phyloP scores from a whole-genome alignment of 352 stramenopile genomes.

The Globisporangium cystogenes region DNA sequence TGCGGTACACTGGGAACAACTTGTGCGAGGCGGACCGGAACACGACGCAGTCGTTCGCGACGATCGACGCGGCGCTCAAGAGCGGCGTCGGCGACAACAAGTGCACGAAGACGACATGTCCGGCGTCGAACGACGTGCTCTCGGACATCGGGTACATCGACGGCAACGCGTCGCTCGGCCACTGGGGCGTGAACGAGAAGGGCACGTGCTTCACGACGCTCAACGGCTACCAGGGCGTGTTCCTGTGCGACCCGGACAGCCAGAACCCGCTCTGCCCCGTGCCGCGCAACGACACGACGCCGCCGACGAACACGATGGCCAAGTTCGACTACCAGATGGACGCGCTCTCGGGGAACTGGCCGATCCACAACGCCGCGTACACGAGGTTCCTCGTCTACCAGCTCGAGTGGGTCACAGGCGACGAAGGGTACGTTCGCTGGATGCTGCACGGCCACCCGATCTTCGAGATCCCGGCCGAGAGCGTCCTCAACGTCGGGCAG shows the following conservation, averaged over 20 bases:
- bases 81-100: conserved; percentile 39
- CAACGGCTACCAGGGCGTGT: conserved; percentile 63
- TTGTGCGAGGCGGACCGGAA: conserved; percentile 28
- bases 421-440: conserved; percentile 64
- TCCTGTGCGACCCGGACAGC: conserved; percentile 59
- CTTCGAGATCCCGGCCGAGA: conserved; percentile 63
- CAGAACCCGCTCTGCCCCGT: conserved; percentile 36
- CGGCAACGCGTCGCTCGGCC: conserved; percentile 22
- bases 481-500: conserved; percentile 41
- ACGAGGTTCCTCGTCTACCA: conserved; percentile 56
- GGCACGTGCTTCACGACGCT: conserved; percentile 54
- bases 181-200: conserved; percentile 66
- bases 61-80: conserved; percentile 38
- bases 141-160: conserved; percentile 53
- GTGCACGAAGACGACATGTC: conserved; percentile 39
- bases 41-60: conserved; percentile 33
- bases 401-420: conserved; percentile 64
- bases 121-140: conserved; percentile 43
- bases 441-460: conserved; percentile 53
- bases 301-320: conserved; percentile 52
- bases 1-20: conserved; percentile 58
- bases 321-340: conserved; percentile 74
- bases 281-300: conserved; percentile 38
- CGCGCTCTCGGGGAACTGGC: conserved; percentile 64
- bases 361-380: conserved; percentile 57